Percentiles rank a stretch among this genome's conserved stretches.
These are phyloP conservation scores for Cercospora canescens DNA, from an alignment of 2,329 filamentous ascomycete genomes.

Conservation along the genomic window DNA sequence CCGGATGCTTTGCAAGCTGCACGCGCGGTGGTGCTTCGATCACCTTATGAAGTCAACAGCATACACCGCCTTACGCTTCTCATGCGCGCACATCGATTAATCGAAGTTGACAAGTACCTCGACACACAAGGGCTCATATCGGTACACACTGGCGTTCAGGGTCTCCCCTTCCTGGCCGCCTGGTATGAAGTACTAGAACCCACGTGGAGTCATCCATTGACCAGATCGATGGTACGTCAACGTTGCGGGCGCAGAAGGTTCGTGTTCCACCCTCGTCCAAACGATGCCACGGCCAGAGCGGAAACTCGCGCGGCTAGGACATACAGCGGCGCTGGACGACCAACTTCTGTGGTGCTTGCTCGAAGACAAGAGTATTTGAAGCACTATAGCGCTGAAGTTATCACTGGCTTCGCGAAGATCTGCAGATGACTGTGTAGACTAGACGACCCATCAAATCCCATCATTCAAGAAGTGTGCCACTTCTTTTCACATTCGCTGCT, in stretches of 20 bases:
- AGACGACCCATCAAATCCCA: no score
- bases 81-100: neutral
- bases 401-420: no score
- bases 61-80: neutral
- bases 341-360: neutral
- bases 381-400: neutral
- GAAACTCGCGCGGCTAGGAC: neutral
- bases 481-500: no score
- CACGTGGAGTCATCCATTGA: neutral
- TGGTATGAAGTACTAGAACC: neutral
- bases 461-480: no score
- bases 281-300: neutral
- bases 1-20: neutral
- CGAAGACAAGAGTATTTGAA: neutral
- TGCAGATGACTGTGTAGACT: no score
- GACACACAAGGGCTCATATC: neutral
- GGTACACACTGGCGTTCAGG: neutral
- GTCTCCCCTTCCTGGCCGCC: neutral
- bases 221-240: neutral
- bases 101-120: neutral
- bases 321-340: neutral
- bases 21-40: neutral
- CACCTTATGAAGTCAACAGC: neutral
- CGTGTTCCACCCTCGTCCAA: neutral
- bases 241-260: neutral